A percentile compares a stretch with the other conserved stretches of the same genome.
These are phyloP conservation scores for Lentinus tigrinus DNA, from an alignment of 768 basidiomycete genomes.

Conservation along the genomic window DNA sequence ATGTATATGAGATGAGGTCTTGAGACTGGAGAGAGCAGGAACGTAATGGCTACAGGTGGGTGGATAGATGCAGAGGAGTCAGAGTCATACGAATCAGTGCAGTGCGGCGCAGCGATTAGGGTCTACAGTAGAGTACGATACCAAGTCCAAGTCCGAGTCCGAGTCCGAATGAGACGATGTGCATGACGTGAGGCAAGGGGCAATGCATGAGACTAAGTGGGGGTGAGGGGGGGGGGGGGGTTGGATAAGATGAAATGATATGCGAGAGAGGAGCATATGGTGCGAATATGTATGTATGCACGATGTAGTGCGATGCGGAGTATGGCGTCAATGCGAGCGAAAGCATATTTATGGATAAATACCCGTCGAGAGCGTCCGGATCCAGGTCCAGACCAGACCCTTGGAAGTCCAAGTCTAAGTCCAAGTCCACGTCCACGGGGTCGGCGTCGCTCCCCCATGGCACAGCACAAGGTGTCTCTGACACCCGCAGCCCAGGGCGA, in stretches of 20 bases:
- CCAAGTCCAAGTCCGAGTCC: not conserved
- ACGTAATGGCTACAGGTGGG: too few relatives aligned
- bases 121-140: not conserved
- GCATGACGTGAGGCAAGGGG: too few relatives aligned
- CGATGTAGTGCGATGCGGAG: not conserved
- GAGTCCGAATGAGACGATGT: too few relatives aligned
- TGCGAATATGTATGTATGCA: not conserved
- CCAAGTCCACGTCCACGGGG: not conserved
- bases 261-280: not conserved
- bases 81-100: not conserved
- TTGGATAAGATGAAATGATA: too few relatives aligned
- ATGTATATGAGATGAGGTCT: too few relatives aligned
- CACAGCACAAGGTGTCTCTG: not conserved
- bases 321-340: not conserved
- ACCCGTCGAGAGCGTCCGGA: not conserved
- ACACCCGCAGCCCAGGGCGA: not conserved
- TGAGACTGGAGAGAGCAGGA: not conserved
- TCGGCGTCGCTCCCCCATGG: too few relatives aligned
- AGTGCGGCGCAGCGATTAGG: too few relatives aligned
- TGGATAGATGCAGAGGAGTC: too few relatives aligned
- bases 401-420: not conserved
- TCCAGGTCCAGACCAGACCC: not conserved
- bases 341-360: slow-evolving; percentile 16
- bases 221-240: not conserved
- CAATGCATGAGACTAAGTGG: too few relatives aligned